Evolutionary conservation across 2,329 filamentous ascomycete genomes (phyloP), one percentile per base, ranked within the genome.

Genomic region (Coniochaeta sp.): DNA sequence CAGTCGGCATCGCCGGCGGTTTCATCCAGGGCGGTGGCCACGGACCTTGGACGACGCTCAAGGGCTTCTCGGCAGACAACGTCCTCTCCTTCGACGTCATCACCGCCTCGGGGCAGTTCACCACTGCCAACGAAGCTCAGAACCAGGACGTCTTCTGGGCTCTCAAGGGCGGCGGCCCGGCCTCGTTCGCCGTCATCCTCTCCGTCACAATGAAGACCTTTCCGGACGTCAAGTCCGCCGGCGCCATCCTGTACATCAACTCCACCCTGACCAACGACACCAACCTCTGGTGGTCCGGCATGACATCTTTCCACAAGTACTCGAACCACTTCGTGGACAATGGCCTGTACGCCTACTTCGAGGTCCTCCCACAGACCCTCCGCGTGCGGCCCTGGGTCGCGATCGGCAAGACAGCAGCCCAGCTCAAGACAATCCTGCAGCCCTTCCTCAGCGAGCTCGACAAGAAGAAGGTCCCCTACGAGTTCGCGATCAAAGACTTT

Each of bases 21-120:
- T 85, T 83, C 62, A 78, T 77, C 1, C 82, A 85, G 68, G 84
- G 83, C 6, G 85, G 82, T 12, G 84, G 84, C 0, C 83, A 86
- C 65, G 77, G 75, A 0, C 73, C 77, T 0, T 69, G 81, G 24
- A 71, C 72, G 3, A 77, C 76, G 2, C 69, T 71, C 16, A 75
- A 79, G 55, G 82, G 81, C 4, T 66, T 71, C 60, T 62, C 69
- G 12, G 80, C 80, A 8, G 82, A 85, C 64, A 78, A 83, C 42
- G 75, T 77, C 0, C 69, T 85, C 3, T 69, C 77, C 58, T 79
- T 73, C 64, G 72, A 80, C 58, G 78, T 81, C 5, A 73, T 85
- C 19, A 78, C 76, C 5, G 78, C 74, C 0, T 66, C 69, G 36
- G 81, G 81, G 1, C 55, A 70, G 3, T 65, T 76, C 16, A 63